Base-by-base conservation (phyloP, 208 protist species). In the Trypanosoma rangeli region DNA sequence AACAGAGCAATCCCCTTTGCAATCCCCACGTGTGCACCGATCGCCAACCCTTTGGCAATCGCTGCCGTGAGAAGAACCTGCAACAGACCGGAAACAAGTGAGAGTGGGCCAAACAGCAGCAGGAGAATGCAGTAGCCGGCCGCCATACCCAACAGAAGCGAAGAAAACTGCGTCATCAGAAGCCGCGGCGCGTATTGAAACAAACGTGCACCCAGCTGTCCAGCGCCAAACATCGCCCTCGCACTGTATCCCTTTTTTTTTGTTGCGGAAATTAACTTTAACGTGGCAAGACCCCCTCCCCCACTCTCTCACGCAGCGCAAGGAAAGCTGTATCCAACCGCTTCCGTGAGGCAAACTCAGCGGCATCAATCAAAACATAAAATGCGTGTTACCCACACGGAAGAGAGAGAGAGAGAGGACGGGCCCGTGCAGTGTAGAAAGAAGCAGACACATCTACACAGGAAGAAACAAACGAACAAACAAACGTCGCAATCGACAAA, bases 61-160 rank as follows among this genome's bases (percentile, higher is more conserved):
- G 63, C 29, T 2, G 67, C 33, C 15, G 77, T 76, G 48, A 70
- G 26, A 39, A 67, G 1, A 10, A 90, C 16, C 54, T 88, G 68
- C n/a, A 67, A 56, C 13, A 86, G 26, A 0, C 79, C 76, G 35
- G 76, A 68, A 29, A 86, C 74, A 35, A 94, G 86, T 16, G 69
- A 24, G 0, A 76, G 73, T 8, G 77, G 75, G 0, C 83, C 83
- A 15, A 79, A 62, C 16, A 91, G 80, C 37, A 91, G 62, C 13
- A 89, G 65, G 26, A 89, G 63, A 16, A 78, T 65, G 26, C 60
- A 74, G 57, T 92, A 89, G 0, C 85, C 88, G 15, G 64, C 68
- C 28, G 84, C 68, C 26, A 90, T 70, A 28, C 88, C 88, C 39
- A 89, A 53, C 31, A 94, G 61, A 4, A 87, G 78, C 31, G 79